Percentiles rank a stretch among this genome's conserved stretches.
These are phyloP conservation scores for Russula brevipes DNA, from an alignment of 768 basidiomycete species.

Conservation along the genomic window DNA sequence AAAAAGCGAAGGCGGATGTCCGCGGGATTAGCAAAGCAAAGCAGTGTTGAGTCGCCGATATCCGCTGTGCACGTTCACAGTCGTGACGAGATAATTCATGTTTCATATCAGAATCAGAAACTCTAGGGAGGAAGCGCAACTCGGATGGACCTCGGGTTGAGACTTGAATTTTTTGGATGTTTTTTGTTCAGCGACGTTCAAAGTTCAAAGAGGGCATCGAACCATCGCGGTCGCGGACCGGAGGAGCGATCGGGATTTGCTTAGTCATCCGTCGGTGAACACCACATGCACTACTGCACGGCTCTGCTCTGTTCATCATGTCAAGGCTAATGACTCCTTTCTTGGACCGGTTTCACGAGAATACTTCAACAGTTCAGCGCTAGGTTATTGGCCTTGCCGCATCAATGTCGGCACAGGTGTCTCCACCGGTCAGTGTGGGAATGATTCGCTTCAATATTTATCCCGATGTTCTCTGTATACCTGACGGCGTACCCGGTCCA, in stretches of 20 bases:
- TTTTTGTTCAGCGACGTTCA: too few relatives aligned
- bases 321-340: too few relatives aligned
- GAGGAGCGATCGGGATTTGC: background rate
- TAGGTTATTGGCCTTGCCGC: background rate
- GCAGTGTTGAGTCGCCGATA: background rate
- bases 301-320: background rate
- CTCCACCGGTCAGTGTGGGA: background rate
- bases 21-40: constrained; percentile 15
- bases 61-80: background rate
- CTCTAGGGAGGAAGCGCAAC: background rate
- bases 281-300: too few relatives aligned
- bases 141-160: background rate
- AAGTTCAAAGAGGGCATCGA: too few relatives aligned
- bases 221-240: too few relatives aligned
- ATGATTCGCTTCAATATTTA: background rate
- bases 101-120: too few relatives aligned
- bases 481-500: background rate
- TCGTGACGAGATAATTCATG: background rate
- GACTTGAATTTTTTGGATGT: too few relatives aligned
- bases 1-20: background rate
- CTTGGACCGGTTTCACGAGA: too few relatives aligned
- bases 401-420: background rate
- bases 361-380: background rate
- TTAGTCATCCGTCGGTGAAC: background rate
- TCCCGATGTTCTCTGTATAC: too few relatives aligned